Base-by-base conservation (phyloP, 78 protist species). In the Cavenderia fasciculata region DNA sequence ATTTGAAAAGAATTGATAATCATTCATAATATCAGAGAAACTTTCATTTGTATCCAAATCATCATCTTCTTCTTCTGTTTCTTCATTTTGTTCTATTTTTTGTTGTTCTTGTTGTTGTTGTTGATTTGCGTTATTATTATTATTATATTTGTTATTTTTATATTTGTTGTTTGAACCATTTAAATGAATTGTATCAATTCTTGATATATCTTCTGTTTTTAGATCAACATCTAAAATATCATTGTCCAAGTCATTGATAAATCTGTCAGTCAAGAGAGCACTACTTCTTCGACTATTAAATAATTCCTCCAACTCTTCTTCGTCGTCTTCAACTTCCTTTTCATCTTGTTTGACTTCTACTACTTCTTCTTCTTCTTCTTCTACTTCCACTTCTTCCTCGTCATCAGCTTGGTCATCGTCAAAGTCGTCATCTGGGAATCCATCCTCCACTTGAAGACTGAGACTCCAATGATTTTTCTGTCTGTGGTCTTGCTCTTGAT, bases 141-240 rank as follows among this genome's bases (percentile, higher is more conserved):
- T 61, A 16, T 47, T 63, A 40, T 36, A 38, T 6, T 63, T 47
- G 19, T 63, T 47, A 40, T 27, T 47, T 6, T 63, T 63, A 21
- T 63, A 63, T 21, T 63, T 47, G 54, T 18, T 12, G 54, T 49
- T 49, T 14, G 12, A 12, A 38, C 51, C 38, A 14, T 47, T 16
- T 7, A 63, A 21, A 38, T 63, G 72, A 40, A 73, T 73, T n/a
- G 52, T 57, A 33, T 74, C 85, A 0, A 74, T 74, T 43, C 59
- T 74, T 3, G 44, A 44, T 2, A 43, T 43, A 29, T 74, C 85
- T 43, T 74, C 85, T 36, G 82, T 73, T 52, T 73, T 73, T 6
- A 73, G 3, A 36, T 71, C 65, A n/a, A 63, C 38, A n/a, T n/a
- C n/a, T n/a, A n/a, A n/a, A n/a, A n/a, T n/a, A n/a, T n/a, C n/a